Evolutionary conservation across 352 stramenopile genomes (phyloP).

Genomic region (Globisporangium cylindrosporum): DNA sequence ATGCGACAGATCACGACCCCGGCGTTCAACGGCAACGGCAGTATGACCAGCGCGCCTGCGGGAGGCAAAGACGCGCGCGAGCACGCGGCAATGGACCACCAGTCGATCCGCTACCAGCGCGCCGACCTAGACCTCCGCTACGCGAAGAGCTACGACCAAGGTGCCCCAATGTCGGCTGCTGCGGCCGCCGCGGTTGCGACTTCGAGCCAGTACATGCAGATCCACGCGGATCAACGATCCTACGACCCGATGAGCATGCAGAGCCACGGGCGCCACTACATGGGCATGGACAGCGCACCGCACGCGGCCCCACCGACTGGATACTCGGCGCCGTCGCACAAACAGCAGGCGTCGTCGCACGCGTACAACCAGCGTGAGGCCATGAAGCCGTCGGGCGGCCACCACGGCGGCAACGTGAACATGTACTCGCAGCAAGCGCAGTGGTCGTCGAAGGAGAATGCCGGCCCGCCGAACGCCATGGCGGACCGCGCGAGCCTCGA

Average conservation of each 20-base stretch:
- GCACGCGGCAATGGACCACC: slow-evolving; percentile 33
- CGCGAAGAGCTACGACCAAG: slow-evolving; percentile 58
- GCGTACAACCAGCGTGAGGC: slow-evolving; percentile 25
- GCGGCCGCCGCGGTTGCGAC: neutral
- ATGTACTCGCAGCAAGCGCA: slow-evolving; percentile 55
- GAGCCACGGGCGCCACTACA: slow-evolving; percentile 49
- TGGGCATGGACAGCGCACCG: slow-evolving; percentile 38
- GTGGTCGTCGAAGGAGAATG: slow-evolving; percentile 55
- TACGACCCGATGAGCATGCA: slow-evolving; percentile 71
- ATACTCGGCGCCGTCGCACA: slow-evolving; percentile 38
- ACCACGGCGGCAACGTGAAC: slow-evolving; percentile 18
- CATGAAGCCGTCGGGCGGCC: slow-evolving; percentile 29
- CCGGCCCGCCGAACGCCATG: slow-evolving; percentile 15
- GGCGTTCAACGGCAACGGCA: slow-evolving; percentile 32
- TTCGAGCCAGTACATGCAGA: slow-evolving; percentile 63
- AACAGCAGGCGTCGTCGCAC: slow-evolving; percentile 22
- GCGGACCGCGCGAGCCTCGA: slow-evolving; percentile 38
- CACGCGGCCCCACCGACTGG: neutral
- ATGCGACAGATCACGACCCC: slow-evolving; percentile 81
- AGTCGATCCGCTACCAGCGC: slow-evolving; percentile 46
- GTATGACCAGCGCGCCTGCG: slow-evolving; percentile 9
- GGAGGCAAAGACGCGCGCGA: slow-evolving; percentile 46
- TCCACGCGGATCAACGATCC: slow-evolving; percentile 69
- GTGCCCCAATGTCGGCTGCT: slow-evolving; percentile 13
- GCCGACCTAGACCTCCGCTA: slow-evolving; percentile 75